Evolutionary conservation across 352 stramenopile species (phyloP), one percentile per base, ranked within the genome.

Genomic region (Pythium sukuiense): DNA sequence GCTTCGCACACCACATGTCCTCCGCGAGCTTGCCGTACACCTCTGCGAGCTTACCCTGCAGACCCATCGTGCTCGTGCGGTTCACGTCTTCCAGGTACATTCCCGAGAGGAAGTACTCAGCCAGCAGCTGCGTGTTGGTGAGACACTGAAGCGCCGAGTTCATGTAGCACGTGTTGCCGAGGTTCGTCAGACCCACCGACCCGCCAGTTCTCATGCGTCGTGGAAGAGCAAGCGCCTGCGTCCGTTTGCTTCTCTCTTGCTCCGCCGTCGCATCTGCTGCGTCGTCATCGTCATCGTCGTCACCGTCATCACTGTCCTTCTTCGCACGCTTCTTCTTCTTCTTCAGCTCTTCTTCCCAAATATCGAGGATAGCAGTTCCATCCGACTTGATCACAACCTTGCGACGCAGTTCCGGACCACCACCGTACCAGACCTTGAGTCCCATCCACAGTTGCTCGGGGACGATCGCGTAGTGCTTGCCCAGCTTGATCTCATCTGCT

Each of bases 151-250:
- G 70, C 18, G 87, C 88, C 16, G 93, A 97, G 65, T 98, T 98
- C 85, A 98, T 97, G 74, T 98, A 98, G 75, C 95, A 98, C 48
- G 95, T 98, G 75, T 98, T 98, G 41, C 95, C 93, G 8, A 98
- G 81, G 73, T 98, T 98, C 18, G 85, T 82, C 2, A 96, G 69
- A 6, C 88, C 88, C 35, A 92, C 81, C 0, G 82, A 93, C 0
- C 85, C 88, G 29, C 87, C 85, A 9, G 82, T 80, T 30, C 88
- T 82, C 83, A 96, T 92, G 5, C 85, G 78, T 1, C 85, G 81
- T 26, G 82, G 83, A 33, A 92, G 64, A n/a, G 80, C 74, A 2
- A 92, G 75, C 30, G 80, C 68, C 30, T 92, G 75, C 27, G 79
- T 83, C 16, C 65, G 72, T 30, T 74, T 77, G 32, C 71, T 74